These are phyloP conservation scores for Aspergillus ellipticus DNA, from an alignment of 495 filamentous ascomycete genomes.

Conservation along the genomic window DNA sequence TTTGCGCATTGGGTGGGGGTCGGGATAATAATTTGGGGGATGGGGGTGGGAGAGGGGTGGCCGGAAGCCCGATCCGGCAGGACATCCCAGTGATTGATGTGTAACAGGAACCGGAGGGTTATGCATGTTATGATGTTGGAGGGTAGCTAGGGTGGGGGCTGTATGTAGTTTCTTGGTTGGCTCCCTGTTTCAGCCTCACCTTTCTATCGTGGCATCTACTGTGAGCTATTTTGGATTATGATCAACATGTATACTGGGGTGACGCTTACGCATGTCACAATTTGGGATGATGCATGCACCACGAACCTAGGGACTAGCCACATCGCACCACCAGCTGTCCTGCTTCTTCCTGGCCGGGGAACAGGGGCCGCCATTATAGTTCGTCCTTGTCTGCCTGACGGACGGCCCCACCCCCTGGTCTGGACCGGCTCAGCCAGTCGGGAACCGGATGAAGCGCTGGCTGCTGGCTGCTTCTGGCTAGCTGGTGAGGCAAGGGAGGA, in stretches of 20 bases:
- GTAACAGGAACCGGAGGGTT: slow-evolving; percentile 17
- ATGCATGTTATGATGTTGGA: slow-evolving; percentile 2
- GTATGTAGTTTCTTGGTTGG: slow-evolving; percentile 9
- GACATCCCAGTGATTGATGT: slow-evolving; percentile 12
- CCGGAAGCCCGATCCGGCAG: slow-evolving; percentile 8
- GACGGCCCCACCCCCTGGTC: background rate
- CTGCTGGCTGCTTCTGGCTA: no score
- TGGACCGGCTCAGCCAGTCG: background rate
- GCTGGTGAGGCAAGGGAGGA: no score
- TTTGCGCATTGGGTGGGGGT: background rate
- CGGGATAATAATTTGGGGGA: no score
- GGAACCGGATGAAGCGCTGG: background rate
- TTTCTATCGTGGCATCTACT: background rate
- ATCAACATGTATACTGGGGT: slow-evolving; percentile 9
- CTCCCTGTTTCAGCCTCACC: slow-evolving; percentile 11
- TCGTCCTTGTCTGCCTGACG: slow-evolving; percentile 2
- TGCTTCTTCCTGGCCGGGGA: background rate
- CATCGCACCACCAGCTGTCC: slow-evolving; percentile 5
- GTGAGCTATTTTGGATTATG: slow-evolving; percentile 10
- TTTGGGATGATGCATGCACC: slow-evolving; percentile 9
- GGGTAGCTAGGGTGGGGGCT: background rate
- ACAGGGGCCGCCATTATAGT: background rate
- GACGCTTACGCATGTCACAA: slow-evolving; percentile 10
- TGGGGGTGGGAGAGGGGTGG: background rate
- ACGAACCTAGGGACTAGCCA: slow-evolving; percentile 15